These are phyloP conservation scores for Dendrostoma leiphaemia DNA, from an alignment of 2,329 filamentous ascomycete genomes.

Conservation along the genomic window DNA sequence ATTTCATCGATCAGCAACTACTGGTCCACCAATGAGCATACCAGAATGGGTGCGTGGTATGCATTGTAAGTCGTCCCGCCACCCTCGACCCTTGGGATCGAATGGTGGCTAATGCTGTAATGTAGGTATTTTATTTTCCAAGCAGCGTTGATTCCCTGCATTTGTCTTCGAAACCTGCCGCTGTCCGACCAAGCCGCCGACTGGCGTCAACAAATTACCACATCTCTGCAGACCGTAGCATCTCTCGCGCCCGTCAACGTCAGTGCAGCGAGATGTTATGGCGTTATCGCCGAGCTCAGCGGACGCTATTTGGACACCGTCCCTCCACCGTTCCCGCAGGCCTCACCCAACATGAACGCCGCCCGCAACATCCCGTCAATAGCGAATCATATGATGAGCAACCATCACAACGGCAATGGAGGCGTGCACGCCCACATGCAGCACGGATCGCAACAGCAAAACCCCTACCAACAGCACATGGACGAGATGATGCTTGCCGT, in stretches of 20 bases:
- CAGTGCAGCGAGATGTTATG: conserved; percentile 39
- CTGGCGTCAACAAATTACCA: conserved; percentile 40
- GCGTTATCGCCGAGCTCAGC: conserved; percentile 40
- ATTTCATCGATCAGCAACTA: conserved; percentile 37
- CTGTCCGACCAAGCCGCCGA: conserved; percentile 31
- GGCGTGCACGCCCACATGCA: conserved; percentile 15
- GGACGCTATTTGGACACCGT: conserved; percentile 31
- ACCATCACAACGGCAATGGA: conserved; percentile 5
- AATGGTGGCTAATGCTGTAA: neutral
- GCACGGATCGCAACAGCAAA: conserved; percentile 10
- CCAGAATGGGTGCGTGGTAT: conserved; percentile 42
- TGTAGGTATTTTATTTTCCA: conserved; percentile 45
- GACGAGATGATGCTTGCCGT: conserved; percentile 25
- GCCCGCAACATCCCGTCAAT: conserved; percentile 6
- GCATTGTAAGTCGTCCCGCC: conserved; percentile 29
- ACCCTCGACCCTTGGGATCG: too few species aligned
- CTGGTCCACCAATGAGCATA: conserved; percentile 36
- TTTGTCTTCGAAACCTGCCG: conserved; percentile 44
- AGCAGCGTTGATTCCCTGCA: conserved; percentile 45
- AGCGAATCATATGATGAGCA: conserved; percentile 3
- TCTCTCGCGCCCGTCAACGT: conserved; percentile 37
- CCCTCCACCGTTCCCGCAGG: conserved; percentile 18
- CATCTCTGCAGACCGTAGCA: conserved; percentile 34
- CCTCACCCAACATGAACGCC: conserved; percentile 14
- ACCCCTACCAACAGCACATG: conserved; percentile 19